phyloP scores from a whole-genome alignment of 768 basidiomycete genomes.

The Holtermanniella nyarrowii region DNA sequence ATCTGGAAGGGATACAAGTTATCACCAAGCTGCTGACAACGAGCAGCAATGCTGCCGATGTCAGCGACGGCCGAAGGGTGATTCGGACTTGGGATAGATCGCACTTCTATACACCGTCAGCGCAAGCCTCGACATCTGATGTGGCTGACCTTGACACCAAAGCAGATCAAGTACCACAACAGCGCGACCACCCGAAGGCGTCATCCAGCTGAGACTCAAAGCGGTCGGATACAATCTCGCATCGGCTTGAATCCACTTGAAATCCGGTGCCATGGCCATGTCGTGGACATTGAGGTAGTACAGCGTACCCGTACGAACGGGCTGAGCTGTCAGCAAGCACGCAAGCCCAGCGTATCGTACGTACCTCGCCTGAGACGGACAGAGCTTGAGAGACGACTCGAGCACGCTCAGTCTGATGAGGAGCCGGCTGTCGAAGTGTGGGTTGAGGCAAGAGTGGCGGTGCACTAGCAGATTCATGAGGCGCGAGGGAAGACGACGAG shows the following conservation, averaged over 20 bases:
- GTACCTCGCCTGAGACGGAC: slow-evolving; percentile 15
- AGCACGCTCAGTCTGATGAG: neutral
- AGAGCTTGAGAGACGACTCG: neutral
- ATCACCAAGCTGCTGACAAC: slow-evolving; percentile 48
- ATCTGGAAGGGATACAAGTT: slow-evolving; percentile 81
- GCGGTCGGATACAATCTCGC: slow-evolving; percentile 60
- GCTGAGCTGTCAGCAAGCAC: slow-evolving; percentile 46
- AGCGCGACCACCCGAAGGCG: slow-evolving; percentile 68
- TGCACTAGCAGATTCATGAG: too few species aligned
- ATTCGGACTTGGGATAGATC: slow-evolving; percentile 66
- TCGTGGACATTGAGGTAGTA: slow-evolving; percentile 93
- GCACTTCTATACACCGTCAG: slow-evolving; percentile 52
- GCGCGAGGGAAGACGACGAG: too few species aligned
- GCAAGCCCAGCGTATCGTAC: neutral
- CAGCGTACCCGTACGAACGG: slow-evolving; percentile 68
- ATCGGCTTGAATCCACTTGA: slow-evolving; percentile 77
- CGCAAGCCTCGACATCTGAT: neutral
- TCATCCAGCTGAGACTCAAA: slow-evolving; percentile 76
- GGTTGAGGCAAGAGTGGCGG: neutral
- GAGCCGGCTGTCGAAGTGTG: neutral
- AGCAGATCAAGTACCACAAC: slow-evolving; percentile 76
- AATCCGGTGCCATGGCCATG: slow-evolving; percentile 46
- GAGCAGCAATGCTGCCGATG: slow-evolving; percentile 74
- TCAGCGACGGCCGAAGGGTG: slow-evolving; percentile 75
- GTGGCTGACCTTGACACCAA: slow-evolving; percentile 50